Conservation (phyloP, 768 basidiomycete genomes). For the Lactarius sanguifluus region DNA sequence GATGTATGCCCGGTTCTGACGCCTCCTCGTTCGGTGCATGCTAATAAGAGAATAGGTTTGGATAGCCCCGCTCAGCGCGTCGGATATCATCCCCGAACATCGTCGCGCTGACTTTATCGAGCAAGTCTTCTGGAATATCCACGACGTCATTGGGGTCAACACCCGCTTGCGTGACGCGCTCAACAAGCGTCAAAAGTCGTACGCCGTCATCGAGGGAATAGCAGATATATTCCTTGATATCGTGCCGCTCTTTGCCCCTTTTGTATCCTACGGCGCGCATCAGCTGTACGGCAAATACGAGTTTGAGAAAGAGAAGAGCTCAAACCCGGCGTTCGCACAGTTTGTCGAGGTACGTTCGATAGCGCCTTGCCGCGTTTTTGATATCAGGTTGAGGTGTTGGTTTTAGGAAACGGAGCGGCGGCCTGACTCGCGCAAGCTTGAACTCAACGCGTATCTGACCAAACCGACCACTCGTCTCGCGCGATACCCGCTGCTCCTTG, state of each 20-base stretch:
- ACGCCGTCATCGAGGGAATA: conserved; percentile 88
- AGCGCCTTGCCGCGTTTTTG: not conserved
- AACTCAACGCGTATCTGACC: conserved; percentile 96
- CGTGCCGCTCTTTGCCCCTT: conserved; percentile 87
- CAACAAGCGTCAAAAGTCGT: conserved; percentile 92
- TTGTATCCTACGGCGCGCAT: conserved; percentile 93
- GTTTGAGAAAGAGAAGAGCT: conserved; percentile 97
- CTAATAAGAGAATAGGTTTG: conserved; percentile 53
- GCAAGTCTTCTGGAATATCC: conserved; percentile 98
- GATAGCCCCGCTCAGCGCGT: conserved; percentile 82
- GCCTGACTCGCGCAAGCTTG: conserved; percentile 93
- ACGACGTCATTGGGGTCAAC: conserved; percentile 91
- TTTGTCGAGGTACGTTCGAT: conserved; percentile 83
- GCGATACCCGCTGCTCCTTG: conserved; percentile 91
- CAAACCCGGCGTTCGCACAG: conserved; percentile 87
- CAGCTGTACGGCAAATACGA: conserved; percentile 98
- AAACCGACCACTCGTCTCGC: conserved; percentile 97
- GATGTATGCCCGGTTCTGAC: conserved; percentile 52
- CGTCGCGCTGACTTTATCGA: conserved; percentile 82
- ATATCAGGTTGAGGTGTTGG: conserved; percentile 1
- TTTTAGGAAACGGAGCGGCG: conserved; percentile 81
- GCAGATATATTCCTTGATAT: conserved; percentile 88
- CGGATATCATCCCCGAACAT: conserved; percentile 69
- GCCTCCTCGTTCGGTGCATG: conserved; percentile 7
- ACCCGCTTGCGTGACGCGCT: conserved; percentile 88